Evolutionary conservation across 257 asterid species (phyloP), one percentile per base, ranked within the genome.

Genomic region (Hygrophila difformis): DNA sequence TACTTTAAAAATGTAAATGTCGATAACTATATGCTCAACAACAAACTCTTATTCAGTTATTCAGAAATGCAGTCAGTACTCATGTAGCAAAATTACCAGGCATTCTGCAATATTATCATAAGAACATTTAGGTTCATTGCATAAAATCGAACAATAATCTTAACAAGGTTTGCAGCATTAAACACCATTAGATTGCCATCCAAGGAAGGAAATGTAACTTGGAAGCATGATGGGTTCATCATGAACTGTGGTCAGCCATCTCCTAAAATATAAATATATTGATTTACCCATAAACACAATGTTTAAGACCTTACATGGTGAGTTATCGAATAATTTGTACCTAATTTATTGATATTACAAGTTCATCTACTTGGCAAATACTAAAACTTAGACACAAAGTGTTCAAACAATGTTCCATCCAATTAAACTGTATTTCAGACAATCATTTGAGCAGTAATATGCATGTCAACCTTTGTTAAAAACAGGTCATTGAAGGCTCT

Each of bases 401-500:
- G 23, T 21, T 24, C 12, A 16, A 47, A 35, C 23, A 17, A 21
- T 1, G 1, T 39, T 46, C 22, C 61, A 54, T 53, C 42, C 36
- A 14, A 29, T 46, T 52, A 21, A 8, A 47, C 49, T 21, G 20
- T 15, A 21, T 26, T 12, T 39, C 18, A 38, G 54, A 48, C 40
- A 24, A 52, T 57, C 33, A 55, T 42, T 6, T 57, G 19, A 48
- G 49, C 58, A 28, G 51, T 26, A 39, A 44, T 24, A 19, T 39
- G 53, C 28, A 50, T 51, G 43, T 33, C 11, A 29, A 87, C 97
- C 97, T 88, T 84, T 62, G 94, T 88, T 64, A 88, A 74, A 75
- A 88, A 88, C 60, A 84, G 72, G 50, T 84, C 94, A 64, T 88
- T 83, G 61, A 88, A 88, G 61, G 64, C 72, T 69, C 95, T 67